These are phyloP conservation scores for Kockovaella imperatae DNA, from an alignment of 768 basidiomycete genomes.

Conservation along the genomic window DNA sequence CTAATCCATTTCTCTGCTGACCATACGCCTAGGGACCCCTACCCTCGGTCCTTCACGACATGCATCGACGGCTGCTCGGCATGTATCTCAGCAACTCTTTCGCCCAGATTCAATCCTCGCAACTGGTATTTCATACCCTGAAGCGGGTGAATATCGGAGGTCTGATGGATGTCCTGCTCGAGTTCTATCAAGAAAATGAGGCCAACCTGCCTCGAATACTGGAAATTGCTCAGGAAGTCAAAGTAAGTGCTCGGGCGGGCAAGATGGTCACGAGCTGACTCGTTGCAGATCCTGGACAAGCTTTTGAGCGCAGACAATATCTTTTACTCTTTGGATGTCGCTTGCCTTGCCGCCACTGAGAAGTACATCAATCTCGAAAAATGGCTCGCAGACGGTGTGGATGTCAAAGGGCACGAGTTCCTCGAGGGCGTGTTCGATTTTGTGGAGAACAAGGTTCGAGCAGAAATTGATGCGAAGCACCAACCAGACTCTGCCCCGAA, in stretches of 20 bases:
- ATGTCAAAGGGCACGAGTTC: slow-evolving; percentile 73
- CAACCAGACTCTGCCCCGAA: slow-evolving; percentile 53
- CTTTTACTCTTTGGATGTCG: slow-evolving; percentile 84
- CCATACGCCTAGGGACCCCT: slow-evolving; percentile 61
- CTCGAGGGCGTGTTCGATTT: slow-evolving; percentile 79
- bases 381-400: slow-evolving; percentile 85
- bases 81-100: slow-evolving; percentile 59
- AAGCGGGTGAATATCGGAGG: slow-evolving; percentile 85
- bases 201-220: slow-evolving; percentile 89
- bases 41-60: slow-evolving; percentile 79
- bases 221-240: slow-evolving; percentile 90
- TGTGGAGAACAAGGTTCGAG: slow-evolving; percentile 84
- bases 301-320: slow-evolving; percentile 83
- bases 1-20: slow-evolving; percentile 8
- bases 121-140: slow-evolving; percentile 92
- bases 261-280: slow-evolving; percentile 3
- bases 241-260: slow-evolving; percentile 51
- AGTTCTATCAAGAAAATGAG: slow-evolving; percentile 85
- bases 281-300: slow-evolving; percentile 67
- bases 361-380: slow-evolving; percentile 94
- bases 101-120: slow-evolving; percentile 85
- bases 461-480: slow-evolving; percentile 64
- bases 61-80: slow-evolving; percentile 71
- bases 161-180: slow-evolving; percentile 77
- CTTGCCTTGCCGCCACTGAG: slow-evolving; percentile 80